Evolutionary conservation across 352 stramenopile species (phyloP).

Genomic region (Globisporangium echinulatum): DNA sequence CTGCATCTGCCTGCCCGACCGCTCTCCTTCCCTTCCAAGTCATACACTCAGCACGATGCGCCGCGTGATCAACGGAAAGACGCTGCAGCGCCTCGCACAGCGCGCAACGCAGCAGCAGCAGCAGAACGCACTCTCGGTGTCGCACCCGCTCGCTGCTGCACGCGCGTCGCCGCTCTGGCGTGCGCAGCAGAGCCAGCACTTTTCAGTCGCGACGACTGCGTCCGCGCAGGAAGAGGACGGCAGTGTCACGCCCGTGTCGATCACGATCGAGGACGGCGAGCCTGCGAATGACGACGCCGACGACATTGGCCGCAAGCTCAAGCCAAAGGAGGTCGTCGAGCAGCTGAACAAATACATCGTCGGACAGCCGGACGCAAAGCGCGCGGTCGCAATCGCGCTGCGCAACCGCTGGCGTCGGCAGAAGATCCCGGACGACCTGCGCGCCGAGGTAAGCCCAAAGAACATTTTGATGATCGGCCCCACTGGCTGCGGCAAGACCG

Average conservation of each 20-base stretch:
- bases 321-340: slow-evolving; percentile 91
- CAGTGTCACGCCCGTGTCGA: slow-evolving; percentile 6
- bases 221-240: slow-evolving; percentile 20
- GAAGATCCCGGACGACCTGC: slow-evolving; percentile 91
- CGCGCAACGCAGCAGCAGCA: slow-evolving; percentile 11
- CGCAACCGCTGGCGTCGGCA: slow-evolving; percentile 97
- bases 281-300: slow-evolving; percentile 20
- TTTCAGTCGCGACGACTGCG: slow-evolving; percentile 29
- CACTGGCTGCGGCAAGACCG: slow-evolving; percentile 97
- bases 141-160: background rate
- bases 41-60: slow-evolving; percentile 30
- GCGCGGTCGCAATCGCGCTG: slow-evolving; percentile 97
- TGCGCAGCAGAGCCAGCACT: slow-evolving; percentile 12
- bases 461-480: slow-evolving; percentile 99
- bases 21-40: background rate
- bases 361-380: slow-evolving; percentile 95
- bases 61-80: slow-evolving; percentile 31
- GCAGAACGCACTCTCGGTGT: background rate
- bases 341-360: slow-evolving; percentile 98
- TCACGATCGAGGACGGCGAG: slow-evolving; percentile 19
- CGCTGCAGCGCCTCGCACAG: slow-evolving; percentile 36
- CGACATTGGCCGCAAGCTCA: slow-evolving; percentile 81
- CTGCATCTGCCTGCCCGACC: background rate
- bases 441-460: slow-evolving; percentile 94
- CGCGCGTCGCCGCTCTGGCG: slow-evolving; percentile 7